phyloP scores from a whole-genome alignment of 2,329 filamentous ascomycete genomes.

The Cadophora sp. region DNA sequence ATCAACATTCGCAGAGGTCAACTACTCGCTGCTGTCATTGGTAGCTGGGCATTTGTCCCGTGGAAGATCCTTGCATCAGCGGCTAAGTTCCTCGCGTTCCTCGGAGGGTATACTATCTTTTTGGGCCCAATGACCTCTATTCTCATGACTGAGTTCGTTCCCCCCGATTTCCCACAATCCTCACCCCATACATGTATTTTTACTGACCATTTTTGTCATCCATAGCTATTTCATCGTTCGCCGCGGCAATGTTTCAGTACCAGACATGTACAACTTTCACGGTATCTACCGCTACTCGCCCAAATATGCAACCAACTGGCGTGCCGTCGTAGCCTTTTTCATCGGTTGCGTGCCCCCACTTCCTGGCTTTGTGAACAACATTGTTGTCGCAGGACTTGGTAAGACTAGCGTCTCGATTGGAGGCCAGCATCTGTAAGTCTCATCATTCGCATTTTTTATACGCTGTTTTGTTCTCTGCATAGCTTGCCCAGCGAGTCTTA shows the following conservation, averaged over 20 bases:
- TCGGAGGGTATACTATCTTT: constrained; percentile 70
- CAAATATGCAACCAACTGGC: constrained; percentile 30
- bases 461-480: not conserved
- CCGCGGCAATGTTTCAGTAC: constrained; percentile 46
- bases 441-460: not conserved
- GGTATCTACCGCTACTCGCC: constrained; percentile 32
- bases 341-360: constrained; percentile 42
- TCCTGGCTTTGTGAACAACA: constrained; percentile 34
- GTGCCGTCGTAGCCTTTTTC: constrained; percentile 33
- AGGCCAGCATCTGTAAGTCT: constrained; percentile 31
- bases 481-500: not conserved
- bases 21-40: constrained; percentile 59
- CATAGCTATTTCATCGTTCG: constrained; percentile 49
- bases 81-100: constrained; percentile 66
- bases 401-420: constrained; percentile 27
- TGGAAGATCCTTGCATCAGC: constrained; percentile 71
- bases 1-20: constrained; percentile 64
- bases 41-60: constrained; percentile 65
- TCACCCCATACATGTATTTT: not conserved
- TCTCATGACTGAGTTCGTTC: constrained; percentile 46
- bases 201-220: constrained; percentile 22
- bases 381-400: constrained; percentile 24
- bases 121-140: constrained; percentile 66
- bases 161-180: not conserved
- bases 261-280: constrained; percentile 46